Base-by-base conservation (phyloP, 1,284 basidiomycete species). In the Leccinum laetum region DNA sequence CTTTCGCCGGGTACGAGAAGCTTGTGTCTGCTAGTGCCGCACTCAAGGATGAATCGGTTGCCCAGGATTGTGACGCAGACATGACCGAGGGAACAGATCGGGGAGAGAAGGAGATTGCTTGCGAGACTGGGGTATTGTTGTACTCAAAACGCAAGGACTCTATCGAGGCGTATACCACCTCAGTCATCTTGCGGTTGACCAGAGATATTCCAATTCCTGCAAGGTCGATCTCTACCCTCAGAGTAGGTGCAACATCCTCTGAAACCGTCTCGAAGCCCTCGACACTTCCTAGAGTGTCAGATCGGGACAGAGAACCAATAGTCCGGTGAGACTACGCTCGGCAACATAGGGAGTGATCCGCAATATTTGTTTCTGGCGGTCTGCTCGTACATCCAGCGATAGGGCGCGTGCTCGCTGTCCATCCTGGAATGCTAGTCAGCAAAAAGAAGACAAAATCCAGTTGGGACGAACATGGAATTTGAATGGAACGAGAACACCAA, bases 371-470 rank as follows among this genome's bases (percentile, higher is more conserved):
- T 90, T 91, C 53, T 89, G 88, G 2, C 90, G 93, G 71, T 98
- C 95, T 1, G 96, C 98, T 16, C 94, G 90, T 57, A 99, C 93
- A 76, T 99, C 98, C 69, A 99, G 81, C 1, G 98, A 96, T 6
- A 99, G 84, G 0, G 88, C 87, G 58, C 83, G 82, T 35, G 81
- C 79, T 64, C 83, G 81, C 69, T 86, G 83, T 57, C 83, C 79
- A 37, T 84, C 81, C 86, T 91, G 68, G 57, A 11, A 49, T 56
- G 24, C 8, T 37, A 46, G 35, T 69, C 60, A 68, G 63, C 21
- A 53, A 64, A 59, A 46, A 14, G n/a, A 61, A 64, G 39, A 58
- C 16, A 35, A 49, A 18, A 29, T 24, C 65, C 13, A n/a, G 39
- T 53, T 2, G n/a, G 78, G 84, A 76, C 71, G 68, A 71, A 92